A percentile compares a stretch with the other conserved stretches of the same genome.
Evolutionary conservation across 306 rosid species (phyloP).

Genomic region (Malus fusca): DNA sequence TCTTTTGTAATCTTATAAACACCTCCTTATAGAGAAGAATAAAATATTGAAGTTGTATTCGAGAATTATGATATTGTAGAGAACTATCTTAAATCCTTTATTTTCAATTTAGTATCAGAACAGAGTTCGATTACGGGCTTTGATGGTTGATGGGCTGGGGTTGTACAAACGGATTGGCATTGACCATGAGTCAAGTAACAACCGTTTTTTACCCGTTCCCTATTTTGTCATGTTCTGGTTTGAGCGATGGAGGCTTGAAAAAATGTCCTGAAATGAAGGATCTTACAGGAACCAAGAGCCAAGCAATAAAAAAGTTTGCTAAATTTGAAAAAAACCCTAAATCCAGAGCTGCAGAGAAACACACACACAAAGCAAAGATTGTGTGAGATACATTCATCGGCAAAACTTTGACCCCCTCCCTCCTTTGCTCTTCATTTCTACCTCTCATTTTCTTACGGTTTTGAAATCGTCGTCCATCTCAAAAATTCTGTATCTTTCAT

Average conservation of each 20-base stretch:
- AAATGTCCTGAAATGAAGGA: conserved; percentile 48
- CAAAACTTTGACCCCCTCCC: conserved; percentile 20
- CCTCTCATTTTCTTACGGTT: conserved; percentile 16
- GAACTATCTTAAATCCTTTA: no score
- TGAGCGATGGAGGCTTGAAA: conserved; percentile 11
- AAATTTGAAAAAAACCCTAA: conserved; percentile 25
- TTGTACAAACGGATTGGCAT: not conserved
- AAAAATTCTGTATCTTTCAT: not conserved
- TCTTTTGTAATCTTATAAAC: no score
- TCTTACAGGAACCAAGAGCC: conserved; percentile 24
- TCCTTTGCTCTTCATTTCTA: conserved; percentile 12
- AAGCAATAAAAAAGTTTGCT: conserved; percentile 30
- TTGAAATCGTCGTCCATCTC: not conserved
- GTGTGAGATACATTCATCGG: conserved; percentile 19
- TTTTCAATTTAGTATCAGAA: no score
- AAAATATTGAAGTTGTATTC: no score
- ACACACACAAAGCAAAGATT: conserved; percentile 14
- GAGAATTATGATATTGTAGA: no score
- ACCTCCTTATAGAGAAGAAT: no score
- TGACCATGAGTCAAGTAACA: not conserved
- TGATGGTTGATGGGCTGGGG: not conserved
- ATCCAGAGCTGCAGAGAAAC: conserved; percentile 12
- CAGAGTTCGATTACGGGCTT: not conserved
- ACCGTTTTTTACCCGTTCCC: conserved; percentile 7
- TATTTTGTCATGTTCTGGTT: conserved; percentile 20